Percentiles rank a stretch among this genome's conserved stretches.
phyloP scores from a whole-genome alignment of 2,329 filamentous ascomycete genomes.

The Ophiocordyceps unilateralis region DNA sequence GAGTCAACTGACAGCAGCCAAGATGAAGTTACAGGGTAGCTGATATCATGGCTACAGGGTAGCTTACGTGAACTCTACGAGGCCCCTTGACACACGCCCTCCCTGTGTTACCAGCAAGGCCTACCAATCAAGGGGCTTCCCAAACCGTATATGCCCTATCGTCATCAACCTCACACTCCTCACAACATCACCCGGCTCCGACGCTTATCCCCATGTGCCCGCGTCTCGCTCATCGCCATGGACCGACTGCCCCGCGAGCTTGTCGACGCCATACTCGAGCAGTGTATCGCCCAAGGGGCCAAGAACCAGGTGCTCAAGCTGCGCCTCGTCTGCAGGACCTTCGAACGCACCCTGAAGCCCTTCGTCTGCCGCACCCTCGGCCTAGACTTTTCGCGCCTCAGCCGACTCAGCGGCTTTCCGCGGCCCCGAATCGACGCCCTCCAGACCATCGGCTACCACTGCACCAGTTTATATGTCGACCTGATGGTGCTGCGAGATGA shows the following conservation, averaged over 20 bases:
- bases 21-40: too few species aligned
- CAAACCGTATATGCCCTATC: too few species aligned
- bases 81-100: too few species aligned
- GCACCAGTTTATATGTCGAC: slow-evolving; percentile 31
- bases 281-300: slow-evolving; percentile 20
- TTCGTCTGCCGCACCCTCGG: slow-evolving; percentile 28
- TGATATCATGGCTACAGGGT: too few species aligned
- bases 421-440: slow-evolving; percentile 22
- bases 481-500: slow-evolving; percentile 35
- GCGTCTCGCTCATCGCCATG: slow-evolving; percentile 13
- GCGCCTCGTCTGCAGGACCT: slow-evolving; percentile 31
- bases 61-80: too few species aligned
- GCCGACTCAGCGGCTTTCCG: slow-evolving; percentile 14
- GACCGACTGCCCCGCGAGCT: slow-evolving; percentile 30
- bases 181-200: background rate
- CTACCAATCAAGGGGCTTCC: too few species aligned
- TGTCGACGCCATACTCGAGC: slow-evolving; percentile 25
- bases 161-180: background rate
- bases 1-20: too few species aligned
- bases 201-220: background rate
- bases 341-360: slow-evolving; percentile 28
- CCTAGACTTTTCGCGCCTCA: slow-evolving; percentile 31
- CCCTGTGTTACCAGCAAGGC: too few species aligned
- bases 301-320: slow-evolving; percentile 28
- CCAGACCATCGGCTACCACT: slow-evolving; percentile 27